Conservation (phyloP, 208 protist species). For the Leishmania tarentolae region DNA sequence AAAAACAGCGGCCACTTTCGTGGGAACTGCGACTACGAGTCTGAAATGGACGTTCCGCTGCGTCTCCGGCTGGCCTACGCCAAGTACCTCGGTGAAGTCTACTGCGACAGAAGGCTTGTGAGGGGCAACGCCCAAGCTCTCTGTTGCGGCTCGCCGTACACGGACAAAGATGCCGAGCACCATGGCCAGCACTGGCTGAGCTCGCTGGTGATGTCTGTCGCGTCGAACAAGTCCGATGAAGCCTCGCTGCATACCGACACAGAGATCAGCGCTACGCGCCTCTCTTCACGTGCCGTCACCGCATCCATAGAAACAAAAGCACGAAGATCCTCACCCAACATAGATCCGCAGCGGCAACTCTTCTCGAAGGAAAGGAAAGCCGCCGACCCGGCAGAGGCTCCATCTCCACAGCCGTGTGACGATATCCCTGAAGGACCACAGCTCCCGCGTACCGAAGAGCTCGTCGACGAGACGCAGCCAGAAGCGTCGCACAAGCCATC, state of each 20-base stretch:
- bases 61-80: conserved; percentile 49
- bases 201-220: background rate
- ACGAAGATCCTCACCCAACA: background rate
- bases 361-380: background rate
- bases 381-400: background rate
- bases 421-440: background rate
- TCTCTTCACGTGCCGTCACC: background rate
- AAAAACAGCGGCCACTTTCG: background rate
- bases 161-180: background rate
- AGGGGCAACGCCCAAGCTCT: background rate
- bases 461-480: background rate
- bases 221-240: background rate
- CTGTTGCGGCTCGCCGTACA: background rate
- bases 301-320: background rate
- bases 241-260: background rate
- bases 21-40: background rate
- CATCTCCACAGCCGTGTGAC: background rate
- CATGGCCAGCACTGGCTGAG: conserved; percentile 5
- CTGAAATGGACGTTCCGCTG: conserved; percentile 31
- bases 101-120: conserved; percentile 10
- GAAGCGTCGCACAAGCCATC: background rate
- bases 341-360: background rate
- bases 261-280: background rate
- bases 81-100: conserved; percentile 22
- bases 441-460: background rate